These are phyloP conservation scores for Tolypocladium sp. DNA, from an alignment of 2,329 filamentous ascomycete genomes.

Conservation along the genomic window DNA sequence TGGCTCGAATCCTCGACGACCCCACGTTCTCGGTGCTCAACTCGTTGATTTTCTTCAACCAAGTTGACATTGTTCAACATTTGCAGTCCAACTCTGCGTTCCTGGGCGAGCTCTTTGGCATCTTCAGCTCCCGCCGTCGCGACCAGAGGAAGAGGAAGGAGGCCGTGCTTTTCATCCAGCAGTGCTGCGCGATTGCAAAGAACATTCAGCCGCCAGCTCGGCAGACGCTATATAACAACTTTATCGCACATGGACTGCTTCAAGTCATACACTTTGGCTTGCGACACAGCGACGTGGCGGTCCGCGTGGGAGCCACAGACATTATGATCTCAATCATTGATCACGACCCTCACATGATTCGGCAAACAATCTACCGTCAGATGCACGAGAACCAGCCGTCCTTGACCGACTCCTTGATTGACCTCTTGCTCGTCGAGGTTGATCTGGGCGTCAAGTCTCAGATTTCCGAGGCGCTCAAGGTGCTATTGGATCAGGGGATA, in stretches of 20 bases:
- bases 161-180: conserved; percentile 91
- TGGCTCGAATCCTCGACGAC: conserved; percentile 92
- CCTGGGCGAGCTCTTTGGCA: conserved; percentile 75
- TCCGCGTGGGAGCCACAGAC: conserved; percentile 87
- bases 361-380: conserved; percentile 85
- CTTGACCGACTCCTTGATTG: conserved; percentile 85
- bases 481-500: conserved; percentile 68
- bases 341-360: conserved; percentile 90
- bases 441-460: conserved; percentile 94
- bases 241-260: conserved; percentile 78
- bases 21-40: conserved; percentile 97
- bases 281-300: conserved; percentile 71
- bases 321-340: conserved; percentile 91
- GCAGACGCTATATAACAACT: conserved; percentile 78
- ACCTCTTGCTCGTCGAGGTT: conserved; percentile 80
- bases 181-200: conserved; percentile 90
- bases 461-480: conserved; percentile 89
- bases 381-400: conserved; percentile 79
- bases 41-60: conserved; percentile 97
- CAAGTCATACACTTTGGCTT: conserved; percentile 88
- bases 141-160: conserved; percentile 77
- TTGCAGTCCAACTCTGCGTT: conserved; percentile 75
- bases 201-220: conserved; percentile 79
- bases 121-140: conserved; percentile 60
- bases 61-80: conserved; percentile 94